Base-by-base conservation (phyloP, 2,329 filamentous ascomycete species). In the Colletotrichum limetticola region DNA sequence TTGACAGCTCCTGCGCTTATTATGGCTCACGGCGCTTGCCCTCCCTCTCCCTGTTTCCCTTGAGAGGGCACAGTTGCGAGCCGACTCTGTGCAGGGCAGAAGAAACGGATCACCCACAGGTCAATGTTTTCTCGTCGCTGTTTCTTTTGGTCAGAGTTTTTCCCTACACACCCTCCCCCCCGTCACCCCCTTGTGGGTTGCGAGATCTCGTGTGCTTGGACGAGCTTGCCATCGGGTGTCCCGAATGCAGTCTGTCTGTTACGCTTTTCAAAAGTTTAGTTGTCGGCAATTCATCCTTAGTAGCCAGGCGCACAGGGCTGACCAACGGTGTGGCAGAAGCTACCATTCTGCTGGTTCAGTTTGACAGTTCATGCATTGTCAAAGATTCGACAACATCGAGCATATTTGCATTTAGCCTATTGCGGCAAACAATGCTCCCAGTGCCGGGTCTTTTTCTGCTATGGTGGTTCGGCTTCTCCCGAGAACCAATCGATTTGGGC, bases 261-360 rank as follows among this genome's bases (percentile, higher is more conserved):
- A 72, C 66, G 60, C 26, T n/a, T 30, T 19, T 12, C 16, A 19
- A 72, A 62, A 71, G 42, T 57, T 28, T 66, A 60, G 60, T 57
- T 32, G 19, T 66, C 66, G 56, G 60, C 26, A 66, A 57, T 30
- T 57, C 24, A 16, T 65, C 62, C 16, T 42, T 37, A 9, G 46
- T 46, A 26, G 32, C 28, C 24, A 9, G 32, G 24, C 24, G 62
- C 49, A 46, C 52, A 46, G 52, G 22, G 32, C 52, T 53, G 30
- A 26, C 46, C 30, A n/a, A 11, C 32, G 24, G 52, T 28, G 24
- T 42, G 62, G 46, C 52, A 46, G 37, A 35, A 57, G 32, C 52
- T 56, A 65, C 35, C 53, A 58, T 14, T 30, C 63, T n/a, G 22
- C 37, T 22, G 59, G 35, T 64, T 35, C 28, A 55, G 59, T 26